Percentiles rank a stretch among this genome's conserved stretches.
phyloP scores from a whole-genome alignment of 306 rosid species.

The Cicer yamashitae region DNA sequence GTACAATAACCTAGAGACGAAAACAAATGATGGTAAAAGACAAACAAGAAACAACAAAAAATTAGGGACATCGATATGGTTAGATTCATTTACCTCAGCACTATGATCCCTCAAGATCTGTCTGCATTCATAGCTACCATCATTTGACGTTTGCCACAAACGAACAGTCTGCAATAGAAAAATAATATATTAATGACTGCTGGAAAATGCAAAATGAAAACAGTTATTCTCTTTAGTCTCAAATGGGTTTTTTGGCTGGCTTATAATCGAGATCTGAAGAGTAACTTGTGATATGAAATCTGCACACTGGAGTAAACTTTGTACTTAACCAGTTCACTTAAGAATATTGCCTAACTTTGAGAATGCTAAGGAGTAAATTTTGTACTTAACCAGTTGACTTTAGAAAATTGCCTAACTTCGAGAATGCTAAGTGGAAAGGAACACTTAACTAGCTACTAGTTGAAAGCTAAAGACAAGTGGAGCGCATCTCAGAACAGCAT shows the following conservation, averaged over 20 bases:
- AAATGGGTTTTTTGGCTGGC: too few relatives aligned
- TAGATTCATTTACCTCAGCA: slow-evolving; percentile 71
- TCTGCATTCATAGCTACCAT: slow-evolving; percentile 76
- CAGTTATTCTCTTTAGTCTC: neutral
- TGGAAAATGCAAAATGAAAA: neutral
- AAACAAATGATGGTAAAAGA: neutral
- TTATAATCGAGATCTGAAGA: too few relatives aligned
- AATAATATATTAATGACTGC: slow-evolving; percentile 14
- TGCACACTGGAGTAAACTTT: neutral
- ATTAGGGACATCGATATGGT: slow-evolving; percentile 11
- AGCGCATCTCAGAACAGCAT: neutral
- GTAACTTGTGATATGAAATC: neutral
- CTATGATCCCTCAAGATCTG: slow-evolving; percentile 85
- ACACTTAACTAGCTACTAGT: slow-evolving; percentile 17
- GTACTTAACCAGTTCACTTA: neutral
- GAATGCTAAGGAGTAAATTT: neutral
- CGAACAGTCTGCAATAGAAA: slow-evolving; percentile 82
- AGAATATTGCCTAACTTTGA: neutral
- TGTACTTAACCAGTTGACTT: neutral
- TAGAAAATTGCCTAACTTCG: neutral
- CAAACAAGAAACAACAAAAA: neutral
- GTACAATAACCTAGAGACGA: neutral
- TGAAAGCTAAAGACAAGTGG: neutral
- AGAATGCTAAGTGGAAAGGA: neutral
- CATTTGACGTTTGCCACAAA: slow-evolving; percentile 85